These are phyloP conservation scores for Populus tremula DNA, from an alignment of 345 rosid species.

Conservation along the genomic window DNA sequence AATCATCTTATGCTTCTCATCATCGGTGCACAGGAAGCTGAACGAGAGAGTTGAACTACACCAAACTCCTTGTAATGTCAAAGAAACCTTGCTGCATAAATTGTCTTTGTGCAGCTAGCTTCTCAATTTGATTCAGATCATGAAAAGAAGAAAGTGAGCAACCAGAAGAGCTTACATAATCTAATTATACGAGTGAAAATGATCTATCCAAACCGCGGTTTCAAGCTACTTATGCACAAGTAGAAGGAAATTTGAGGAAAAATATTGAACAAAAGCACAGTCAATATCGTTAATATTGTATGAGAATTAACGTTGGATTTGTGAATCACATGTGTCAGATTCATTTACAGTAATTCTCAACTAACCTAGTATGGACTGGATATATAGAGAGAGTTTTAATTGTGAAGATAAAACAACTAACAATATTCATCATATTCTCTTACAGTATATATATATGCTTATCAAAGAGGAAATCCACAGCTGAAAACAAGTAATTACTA, in stretches of 20 bases:
- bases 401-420: neutral
- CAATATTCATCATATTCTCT: neutral
- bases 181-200: neutral
- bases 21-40: slow-evolving; percentile 16
- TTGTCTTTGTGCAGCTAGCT: neutral
- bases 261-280: neutral
- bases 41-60: neutral
- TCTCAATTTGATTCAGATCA: neutral
- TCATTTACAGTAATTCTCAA: neutral
- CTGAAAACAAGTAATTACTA: neutral
- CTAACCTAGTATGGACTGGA: neutral
- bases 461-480: neutral
- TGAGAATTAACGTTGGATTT: neutral
- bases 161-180: neutral
- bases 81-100: neutral
- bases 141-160: neutral
- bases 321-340: neutral
- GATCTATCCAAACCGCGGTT: slow-evolving; percentile 10
- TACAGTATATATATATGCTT: neutral
- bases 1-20: slow-evolving; percentile 44
- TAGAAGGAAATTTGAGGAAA: neutral
- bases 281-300: neutral
- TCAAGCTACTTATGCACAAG: neutral
- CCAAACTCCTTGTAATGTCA: neutral
- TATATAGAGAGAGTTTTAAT: neutral